Conservation (phyloP, 176 grass and related monocot genomes). For the Zoysia pacifica region DNA sequence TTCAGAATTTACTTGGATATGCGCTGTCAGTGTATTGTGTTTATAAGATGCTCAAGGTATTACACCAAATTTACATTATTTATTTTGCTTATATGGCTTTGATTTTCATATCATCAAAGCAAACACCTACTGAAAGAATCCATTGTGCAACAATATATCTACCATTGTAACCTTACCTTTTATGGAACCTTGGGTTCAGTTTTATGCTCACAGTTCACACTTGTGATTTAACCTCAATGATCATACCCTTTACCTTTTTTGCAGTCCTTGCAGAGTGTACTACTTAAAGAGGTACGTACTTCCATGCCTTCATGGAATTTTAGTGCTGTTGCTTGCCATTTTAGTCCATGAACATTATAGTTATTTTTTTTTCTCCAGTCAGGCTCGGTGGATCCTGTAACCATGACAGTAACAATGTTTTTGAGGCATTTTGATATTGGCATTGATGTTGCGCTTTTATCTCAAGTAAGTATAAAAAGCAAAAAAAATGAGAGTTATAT, state of each 20-base stretch:
- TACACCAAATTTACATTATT: not conserved
- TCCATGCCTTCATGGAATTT: not conserved
- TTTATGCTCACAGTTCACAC: not conserved
- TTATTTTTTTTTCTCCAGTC: conserved; percentile 60
- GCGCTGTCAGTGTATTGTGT: conserved; percentile 96
- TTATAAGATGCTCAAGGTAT: conserved; percentile 99
- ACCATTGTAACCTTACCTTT: conserved; percentile 16
- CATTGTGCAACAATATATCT: not conserved
- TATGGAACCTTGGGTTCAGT: conserved; percentile 20
- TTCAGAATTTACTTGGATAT: conserved; percentile 98
- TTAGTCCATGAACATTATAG: conserved; percentile 22
- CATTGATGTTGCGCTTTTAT: conserved; percentile 84
- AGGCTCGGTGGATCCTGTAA: conserved; percentile 94
- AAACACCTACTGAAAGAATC: conserved; percentile 1
- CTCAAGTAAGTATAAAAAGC: conserved; percentile 54
- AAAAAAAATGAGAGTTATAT: conserved; percentile 7
- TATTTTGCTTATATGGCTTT: conserved; percentile 33
- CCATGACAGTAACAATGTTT: conserved; percentile 95
- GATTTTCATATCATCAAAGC: not conserved
- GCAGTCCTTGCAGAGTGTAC: conserved; percentile 98
- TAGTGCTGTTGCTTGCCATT: not conserved
- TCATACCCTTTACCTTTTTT: conserved; percentile 54
- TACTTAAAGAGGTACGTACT: conserved; percentile 87
- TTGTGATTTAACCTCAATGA: conserved; percentile 3
- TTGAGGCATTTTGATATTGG: conserved; percentile 96